Percentiles rank a stretch among this genome's conserved stretches.
Conservation (phyloP, 2,329 filamentous ascomycete species). For the Venturia aucupariae region DNA sequence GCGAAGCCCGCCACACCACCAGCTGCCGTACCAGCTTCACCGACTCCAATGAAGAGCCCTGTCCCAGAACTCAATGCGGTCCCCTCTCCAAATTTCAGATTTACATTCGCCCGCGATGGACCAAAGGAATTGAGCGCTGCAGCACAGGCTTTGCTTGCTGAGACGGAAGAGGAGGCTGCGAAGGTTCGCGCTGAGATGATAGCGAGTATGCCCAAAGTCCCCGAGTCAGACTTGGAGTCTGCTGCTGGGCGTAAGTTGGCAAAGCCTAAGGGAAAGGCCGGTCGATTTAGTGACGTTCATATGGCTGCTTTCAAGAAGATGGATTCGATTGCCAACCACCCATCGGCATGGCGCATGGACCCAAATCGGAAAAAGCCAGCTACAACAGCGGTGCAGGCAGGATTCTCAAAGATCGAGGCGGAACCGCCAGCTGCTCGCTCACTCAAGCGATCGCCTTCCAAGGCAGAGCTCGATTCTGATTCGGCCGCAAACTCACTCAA, state of each 20-base stretch:
- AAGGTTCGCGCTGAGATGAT: slow-evolving; percentile 61
- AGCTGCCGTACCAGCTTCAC: neutral
- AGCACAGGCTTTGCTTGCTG: slow-evolving; percentile 51
- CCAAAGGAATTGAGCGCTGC: slow-evolving; percentile 52
- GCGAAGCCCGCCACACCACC: slow-evolving; percentile 21
- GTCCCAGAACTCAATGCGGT: neutral
- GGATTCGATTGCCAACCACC: slow-evolving; percentile 86
- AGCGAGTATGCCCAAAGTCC: slow-evolving; percentile 39
- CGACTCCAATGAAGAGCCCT: neutral
- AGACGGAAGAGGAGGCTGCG: slow-evolving; percentile 62
- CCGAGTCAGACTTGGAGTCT: slow-evolving; percentile 37
- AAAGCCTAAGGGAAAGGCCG: slow-evolving; percentile 64
- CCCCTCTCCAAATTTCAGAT: slow-evolving; percentile 55
- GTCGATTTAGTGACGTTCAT: slow-evolving; percentile 77
- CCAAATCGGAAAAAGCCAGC: slow-evolving; percentile 42
- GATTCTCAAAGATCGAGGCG: slow-evolving; percentile 38
- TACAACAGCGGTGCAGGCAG: slow-evolving; percentile 25
- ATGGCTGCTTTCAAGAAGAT: slow-evolving; percentile 91
- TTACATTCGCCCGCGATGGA: slow-evolving; percentile 48
- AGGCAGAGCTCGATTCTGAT: slow-evolving; percentile 55
- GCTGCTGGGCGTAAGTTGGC: slow-evolving; percentile 59
- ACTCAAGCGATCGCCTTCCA: slow-evolving; percentile 47
- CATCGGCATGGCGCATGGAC: slow-evolving; percentile 64
- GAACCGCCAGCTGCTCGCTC: slow-evolving; percentile 31
- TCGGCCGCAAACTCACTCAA: slow-evolving; percentile 35